Conservation (phyloP, 192 early-diverging fungal genomes). For the Coemansia interrupta region DNA sequence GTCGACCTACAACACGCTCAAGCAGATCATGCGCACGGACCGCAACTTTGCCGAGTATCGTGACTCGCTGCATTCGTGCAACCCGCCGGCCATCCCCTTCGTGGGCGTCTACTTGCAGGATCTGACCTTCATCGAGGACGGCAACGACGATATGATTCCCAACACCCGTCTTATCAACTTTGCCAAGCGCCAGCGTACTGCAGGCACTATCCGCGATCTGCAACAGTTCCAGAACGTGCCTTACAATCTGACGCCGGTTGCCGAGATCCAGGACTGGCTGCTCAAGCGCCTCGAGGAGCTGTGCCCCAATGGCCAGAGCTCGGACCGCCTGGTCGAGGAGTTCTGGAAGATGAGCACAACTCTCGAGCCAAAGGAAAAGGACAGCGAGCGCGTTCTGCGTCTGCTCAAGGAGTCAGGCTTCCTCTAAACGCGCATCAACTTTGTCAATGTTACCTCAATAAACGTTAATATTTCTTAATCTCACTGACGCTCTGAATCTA, state of each 20-base stretch:
- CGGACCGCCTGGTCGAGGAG: slow-evolving; percentile 58
- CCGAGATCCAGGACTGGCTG: slow-evolving; percentile 79
- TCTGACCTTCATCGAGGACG: slow-evolving; percentile 87
- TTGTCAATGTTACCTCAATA: background rate
- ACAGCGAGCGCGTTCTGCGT: slow-evolving; percentile 77
- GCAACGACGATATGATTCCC: slow-evolving; percentile 71
- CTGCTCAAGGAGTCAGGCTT: slow-evolving; percentile 76
- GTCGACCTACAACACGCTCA: slow-evolving; percentile 60
- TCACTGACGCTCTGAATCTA: background rate
- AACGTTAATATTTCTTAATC: background rate
- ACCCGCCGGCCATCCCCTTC: slow-evolving; percentile 80
- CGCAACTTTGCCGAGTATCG: slow-evolving; percentile 83
- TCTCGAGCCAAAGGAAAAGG: slow-evolving; percentile 82
- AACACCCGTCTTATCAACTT: slow-evolving; percentile 80
- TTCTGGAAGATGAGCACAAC: slow-evolving; percentile 74
- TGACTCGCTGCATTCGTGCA: slow-evolving; percentile 73
- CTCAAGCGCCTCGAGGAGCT: slow-evolving; percentile 64
- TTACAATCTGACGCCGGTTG: slow-evolving; percentile 72
- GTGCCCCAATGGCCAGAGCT: slow-evolving; percentile 59
- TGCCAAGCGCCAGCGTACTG: slow-evolving; percentile 79
- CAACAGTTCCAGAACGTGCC: slow-evolving; percentile 84
- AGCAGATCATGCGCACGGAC: slow-evolving; percentile 71
- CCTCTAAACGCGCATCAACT: slow-evolving; percentile 46
- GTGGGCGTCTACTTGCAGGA: slow-evolving; percentile 83
- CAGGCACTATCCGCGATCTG: slow-evolving; percentile 81